Evolutionary conservation across 2,329 filamentous ascomycete species (phyloP).

Genomic region (Talaromyces sp.): DNA sequence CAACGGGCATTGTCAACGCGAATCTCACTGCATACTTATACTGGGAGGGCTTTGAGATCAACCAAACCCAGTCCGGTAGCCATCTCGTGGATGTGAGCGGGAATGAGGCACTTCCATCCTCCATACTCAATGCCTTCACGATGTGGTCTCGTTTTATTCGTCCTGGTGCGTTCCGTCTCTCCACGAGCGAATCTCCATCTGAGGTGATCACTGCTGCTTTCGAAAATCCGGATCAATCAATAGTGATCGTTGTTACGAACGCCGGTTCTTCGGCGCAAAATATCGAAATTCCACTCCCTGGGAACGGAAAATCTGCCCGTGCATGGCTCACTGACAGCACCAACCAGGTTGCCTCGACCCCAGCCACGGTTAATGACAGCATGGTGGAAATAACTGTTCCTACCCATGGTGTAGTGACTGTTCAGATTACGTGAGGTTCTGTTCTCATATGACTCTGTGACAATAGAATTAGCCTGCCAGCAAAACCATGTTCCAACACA

Average conservation of each 20-base stretch:
- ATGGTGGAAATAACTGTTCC: background rate
- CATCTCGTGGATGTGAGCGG: background rate
- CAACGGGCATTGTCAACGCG: constrained; percentile 1
- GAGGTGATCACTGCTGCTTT: constrained; percentile 1
- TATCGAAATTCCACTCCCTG: background rate
- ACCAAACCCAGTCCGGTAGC: background rate
- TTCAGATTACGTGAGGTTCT: background rate
- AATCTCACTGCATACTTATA: constrained; percentile 3
- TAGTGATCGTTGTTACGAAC: constrained; percentile 1
- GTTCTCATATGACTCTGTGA: background rate
- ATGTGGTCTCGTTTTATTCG: constrained; percentile 5
- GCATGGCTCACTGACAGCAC: background rate
- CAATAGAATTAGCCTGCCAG: background rate
- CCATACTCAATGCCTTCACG: constrained; percentile 2
- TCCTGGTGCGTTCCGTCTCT: constrained; percentile 1
- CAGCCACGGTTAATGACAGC: background rate
- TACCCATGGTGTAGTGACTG: background rate
- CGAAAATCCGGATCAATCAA: background rate
- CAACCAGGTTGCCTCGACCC: background rate
- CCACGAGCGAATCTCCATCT: background rate
- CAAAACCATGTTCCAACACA: background rate
- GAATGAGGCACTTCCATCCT: background rate
- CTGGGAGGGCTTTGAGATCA: background rate
- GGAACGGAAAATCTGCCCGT: background rate
- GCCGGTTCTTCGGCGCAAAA: background rate